Evolutionary conservation across 306 rosid species (phyloP).

Genomic region (Neltuma alba): DNA sequence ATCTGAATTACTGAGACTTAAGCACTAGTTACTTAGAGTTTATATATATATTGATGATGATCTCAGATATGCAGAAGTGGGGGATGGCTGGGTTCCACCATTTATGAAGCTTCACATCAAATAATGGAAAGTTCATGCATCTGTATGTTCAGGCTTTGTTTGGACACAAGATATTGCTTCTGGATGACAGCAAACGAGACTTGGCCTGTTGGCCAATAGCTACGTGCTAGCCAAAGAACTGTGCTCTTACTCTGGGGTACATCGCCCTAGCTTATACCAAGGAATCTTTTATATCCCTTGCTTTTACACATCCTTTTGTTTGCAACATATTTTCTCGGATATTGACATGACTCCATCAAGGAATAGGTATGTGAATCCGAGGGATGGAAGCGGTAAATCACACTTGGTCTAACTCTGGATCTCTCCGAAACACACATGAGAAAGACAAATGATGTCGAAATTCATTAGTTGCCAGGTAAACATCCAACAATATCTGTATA

Average conservation of each 20-base stretch:
- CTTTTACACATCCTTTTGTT: background rate
- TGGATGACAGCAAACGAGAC: background rate
- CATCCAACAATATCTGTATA: no score
- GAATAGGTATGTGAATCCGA: no score
- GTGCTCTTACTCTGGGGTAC: background rate
- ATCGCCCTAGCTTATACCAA: background rate
- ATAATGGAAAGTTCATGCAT: conserved; percentile 22
- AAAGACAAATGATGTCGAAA: no score
- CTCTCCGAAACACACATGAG: no score
- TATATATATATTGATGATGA: background rate
- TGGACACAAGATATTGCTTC: background rate
- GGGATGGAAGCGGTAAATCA: no score
- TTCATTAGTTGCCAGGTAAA: no score
- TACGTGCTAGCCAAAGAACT: background rate
- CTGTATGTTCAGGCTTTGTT: background rate
- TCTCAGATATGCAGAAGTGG: background rate
- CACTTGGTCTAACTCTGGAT: no score
- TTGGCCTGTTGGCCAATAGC: no score
- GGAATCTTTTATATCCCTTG: background rate
- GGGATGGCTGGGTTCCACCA: conserved; percentile 14
- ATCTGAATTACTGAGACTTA: background rate
- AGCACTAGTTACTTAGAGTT: no score
- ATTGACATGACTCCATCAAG: no score
- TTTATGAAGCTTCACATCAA: background rate
- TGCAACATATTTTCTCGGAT: background rate